Conservation (phyloP, 345 rosid genomes). For the Kandelia obovata region DNA sequence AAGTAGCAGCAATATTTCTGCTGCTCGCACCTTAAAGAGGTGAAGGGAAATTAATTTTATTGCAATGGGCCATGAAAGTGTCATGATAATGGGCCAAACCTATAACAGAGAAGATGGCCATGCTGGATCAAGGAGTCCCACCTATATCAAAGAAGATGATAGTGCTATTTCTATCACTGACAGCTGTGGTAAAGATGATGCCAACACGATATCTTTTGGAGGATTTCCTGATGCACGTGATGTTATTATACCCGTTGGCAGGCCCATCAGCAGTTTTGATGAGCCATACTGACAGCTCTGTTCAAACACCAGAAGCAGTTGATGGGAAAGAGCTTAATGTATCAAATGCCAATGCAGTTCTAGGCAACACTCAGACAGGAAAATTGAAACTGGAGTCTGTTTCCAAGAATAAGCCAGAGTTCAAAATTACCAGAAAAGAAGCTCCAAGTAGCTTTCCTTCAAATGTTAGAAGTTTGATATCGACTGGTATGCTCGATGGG, state of each 20-base stretch:
- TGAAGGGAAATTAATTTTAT: conserved; percentile 43
- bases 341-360: conserved; percentile 32
- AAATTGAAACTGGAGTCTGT: conserved; percentile 48
- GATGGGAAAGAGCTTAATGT: conserved; percentile 38
- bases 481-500: conserved; percentile 91
- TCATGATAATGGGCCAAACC: conserved; percentile 40
- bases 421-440: conserved; percentile 60
- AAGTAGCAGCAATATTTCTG: conserved; percentile 34
- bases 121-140: conserved; percentile 24
- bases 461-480: conserved; percentile 82
- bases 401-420: conserved; percentile 53
- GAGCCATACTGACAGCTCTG: conserved; percentile 38
- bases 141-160: conserved; percentile 38
- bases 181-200: conserved; percentile 45
- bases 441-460: conserved; percentile 91
- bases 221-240: conserved; percentile 48
- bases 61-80: conserved; percentile 40
- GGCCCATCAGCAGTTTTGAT: conserved; percentile 41
- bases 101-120: conserved; percentile 34
- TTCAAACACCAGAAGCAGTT: conserved; percentile 40
- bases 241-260: conserved; percentile 40
- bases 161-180: conserved; percentile 27
- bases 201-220: conserved; percentile 55
- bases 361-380: conserved; percentile 25
- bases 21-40: conserved; percentile 36